phyloP scores from a whole-genome alignment of 176 grass and related monocot species.

The Miscanthus lutarioriparius region DNA sequence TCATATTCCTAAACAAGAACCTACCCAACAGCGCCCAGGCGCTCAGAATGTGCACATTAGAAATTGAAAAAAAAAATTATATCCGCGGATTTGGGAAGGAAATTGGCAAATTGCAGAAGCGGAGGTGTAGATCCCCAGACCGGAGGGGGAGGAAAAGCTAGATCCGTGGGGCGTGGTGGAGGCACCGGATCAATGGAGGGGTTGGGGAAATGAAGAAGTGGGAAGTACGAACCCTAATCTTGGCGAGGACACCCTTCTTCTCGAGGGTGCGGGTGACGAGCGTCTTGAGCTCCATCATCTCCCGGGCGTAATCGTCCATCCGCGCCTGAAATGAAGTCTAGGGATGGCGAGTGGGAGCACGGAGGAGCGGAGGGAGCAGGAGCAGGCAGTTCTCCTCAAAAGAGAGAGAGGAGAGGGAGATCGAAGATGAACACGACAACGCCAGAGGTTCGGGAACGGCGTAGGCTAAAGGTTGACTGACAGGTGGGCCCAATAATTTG shows the following conservation, averaged over 20 bases:
- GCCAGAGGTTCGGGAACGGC: neutral
- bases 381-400: neutral
- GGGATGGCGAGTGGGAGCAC: neutral
- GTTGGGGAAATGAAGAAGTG: neutral
- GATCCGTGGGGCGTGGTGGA: neutral
- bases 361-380: neutral
- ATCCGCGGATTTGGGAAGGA: neutral
- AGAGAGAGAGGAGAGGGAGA: neutral
- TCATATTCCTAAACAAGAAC: neutral
- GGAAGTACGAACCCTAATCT: conserved; percentile 65
- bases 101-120: neutral
- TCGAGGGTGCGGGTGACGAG: conserved; percentile 92
- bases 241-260: conserved; percentile 95
- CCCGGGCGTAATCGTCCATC: conserved; percentile 89
- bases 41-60: neutral
- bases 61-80: neutral
- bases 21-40: neutral
- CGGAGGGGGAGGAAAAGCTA: neutral
- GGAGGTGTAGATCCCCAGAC: neutral
- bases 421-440: neutral
- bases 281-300: conserved; percentile 98
- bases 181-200: neutral
- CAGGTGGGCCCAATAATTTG: neutral
- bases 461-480: neutral
- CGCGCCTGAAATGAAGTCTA: neutral